Evolutionary conservation across 148 eudicot genomes (phyloP).

Genomic region (Camellia granthamiana): DNA sequence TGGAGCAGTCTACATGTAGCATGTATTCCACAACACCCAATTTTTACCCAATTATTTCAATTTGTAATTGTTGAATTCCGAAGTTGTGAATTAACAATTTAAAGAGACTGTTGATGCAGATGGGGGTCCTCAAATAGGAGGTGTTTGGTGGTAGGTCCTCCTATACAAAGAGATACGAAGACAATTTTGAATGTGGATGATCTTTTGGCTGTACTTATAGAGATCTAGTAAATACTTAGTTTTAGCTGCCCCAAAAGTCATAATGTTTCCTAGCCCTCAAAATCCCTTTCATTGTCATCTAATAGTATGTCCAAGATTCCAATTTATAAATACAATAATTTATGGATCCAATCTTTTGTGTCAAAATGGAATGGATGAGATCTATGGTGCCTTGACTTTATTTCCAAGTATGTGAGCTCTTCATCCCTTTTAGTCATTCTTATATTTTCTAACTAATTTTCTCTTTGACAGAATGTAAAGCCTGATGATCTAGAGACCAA

Average conservation of each 20-base stretch:
- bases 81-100: background rate
- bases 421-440: background rate
- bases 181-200: background rate
- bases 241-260: background rate
- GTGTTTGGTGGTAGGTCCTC: background rate
- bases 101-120: background rate
- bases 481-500: slow-evolving; percentile 54
- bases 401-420: background rate
- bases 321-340: background rate
- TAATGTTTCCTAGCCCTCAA: background rate
- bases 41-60: background rate
- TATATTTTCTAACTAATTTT: slow-evolving; percentile 7
- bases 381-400: background rate
- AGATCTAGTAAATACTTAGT: background rate
- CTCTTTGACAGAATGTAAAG: slow-evolving; percentile 50
- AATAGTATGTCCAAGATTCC: background rate
- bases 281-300: background rate
- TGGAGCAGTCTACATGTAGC: background rate
- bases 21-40: background rate
- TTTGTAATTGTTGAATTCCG: slow-evolving; percentile 1
- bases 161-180: slow-evolving; percentile 1
- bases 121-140: background rate
- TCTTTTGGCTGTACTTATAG: background rate
- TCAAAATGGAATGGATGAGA: background rate
- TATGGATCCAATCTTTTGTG: background rate